These are phyloP conservation scores for Secale cereale DNA, from an alignment of 176 grass and related monocot species.

Conservation along the genomic window DNA sequence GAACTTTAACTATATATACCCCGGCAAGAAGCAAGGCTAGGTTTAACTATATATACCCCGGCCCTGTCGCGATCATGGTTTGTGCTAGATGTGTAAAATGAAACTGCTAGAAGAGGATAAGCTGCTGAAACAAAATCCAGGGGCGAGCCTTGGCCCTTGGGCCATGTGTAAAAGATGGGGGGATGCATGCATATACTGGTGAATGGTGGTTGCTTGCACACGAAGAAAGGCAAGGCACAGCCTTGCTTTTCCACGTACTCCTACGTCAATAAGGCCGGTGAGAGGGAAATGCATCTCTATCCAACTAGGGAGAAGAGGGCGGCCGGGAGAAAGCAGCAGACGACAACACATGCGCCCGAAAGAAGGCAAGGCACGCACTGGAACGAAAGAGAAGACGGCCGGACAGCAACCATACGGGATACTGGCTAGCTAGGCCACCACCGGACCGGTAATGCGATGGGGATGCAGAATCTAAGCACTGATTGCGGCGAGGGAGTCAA, in stretches of 20 bases:
- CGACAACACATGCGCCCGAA: not conserved
- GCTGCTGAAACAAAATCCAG: not conserved
- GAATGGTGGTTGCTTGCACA: slow-evolving; percentile 18
- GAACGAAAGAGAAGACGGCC: not conserved
- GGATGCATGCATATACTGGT: not conserved
- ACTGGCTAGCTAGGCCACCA: too few species aligned
- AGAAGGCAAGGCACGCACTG: slow-evolving; percentile 1
- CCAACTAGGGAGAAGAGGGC: slow-evolving; percentile 3
- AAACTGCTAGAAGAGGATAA: not conserved
- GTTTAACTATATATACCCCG: not conserved
- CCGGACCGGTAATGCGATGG: slow-evolving; percentile 8
- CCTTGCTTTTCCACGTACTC: slow-evolving; percentile 30
- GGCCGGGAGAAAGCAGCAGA: slow-evolving; percentile 6
- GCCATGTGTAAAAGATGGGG: not conserved
- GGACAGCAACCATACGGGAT: too few species aligned
- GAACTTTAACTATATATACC: not conserved
- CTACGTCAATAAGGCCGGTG: not conserved
- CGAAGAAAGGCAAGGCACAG: slow-evolving; percentile 43
- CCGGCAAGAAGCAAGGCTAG: not conserved
- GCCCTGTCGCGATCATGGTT: not conserved
- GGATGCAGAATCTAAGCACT: slow-evolving; percentile 22
- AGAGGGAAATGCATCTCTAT: slow-evolving; percentile 44
- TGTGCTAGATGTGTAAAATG: not conserved
- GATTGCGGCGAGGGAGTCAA: slow-evolving; percentile 10
- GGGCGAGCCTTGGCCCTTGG: not conserved